Evolutionary conservation across 345 rosid genomes (phyloP).

Genomic region (Capsella bursapastoris): DNA sequence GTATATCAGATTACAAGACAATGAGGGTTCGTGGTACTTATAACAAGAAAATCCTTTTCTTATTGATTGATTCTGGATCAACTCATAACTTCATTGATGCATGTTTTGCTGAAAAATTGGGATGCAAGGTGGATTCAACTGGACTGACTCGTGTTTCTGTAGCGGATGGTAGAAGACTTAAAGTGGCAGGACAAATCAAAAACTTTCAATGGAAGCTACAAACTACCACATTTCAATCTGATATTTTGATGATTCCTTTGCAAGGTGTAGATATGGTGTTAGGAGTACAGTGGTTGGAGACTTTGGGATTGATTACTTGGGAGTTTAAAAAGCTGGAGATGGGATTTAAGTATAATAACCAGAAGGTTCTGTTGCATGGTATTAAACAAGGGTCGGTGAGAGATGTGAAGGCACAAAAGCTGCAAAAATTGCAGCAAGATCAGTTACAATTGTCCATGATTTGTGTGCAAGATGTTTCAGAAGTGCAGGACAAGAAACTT

Average conservation of each 20-base stretch:
- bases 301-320: background rate
- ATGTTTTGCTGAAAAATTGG: fast-evolving
- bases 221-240: fast-evolving
- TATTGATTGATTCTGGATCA: background rate
- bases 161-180: background rate
- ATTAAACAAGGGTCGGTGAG: fast-evolving
- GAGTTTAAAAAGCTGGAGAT: background rate
- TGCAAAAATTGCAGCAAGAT: too few relatives aligned
- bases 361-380: background rate
- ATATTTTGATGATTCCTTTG: background rate
- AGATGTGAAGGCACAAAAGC: too few relatives aligned
- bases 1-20: background rate
- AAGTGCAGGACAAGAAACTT: too few relatives aligned
- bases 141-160: background rate
- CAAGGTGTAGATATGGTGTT: background rate
- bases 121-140: fast-evolving
- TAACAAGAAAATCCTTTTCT: background rate
- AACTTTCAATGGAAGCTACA: background rate
- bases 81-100: background rate
- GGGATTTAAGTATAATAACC: background rate
- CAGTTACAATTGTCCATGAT: background rate
- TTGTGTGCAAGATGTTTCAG: too few relatives aligned
- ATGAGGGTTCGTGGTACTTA: background rate
- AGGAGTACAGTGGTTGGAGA: background rate
- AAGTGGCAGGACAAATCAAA: fast-evolving